Conservation (phyloP, 164 flowering plant species). For the Stephania yunnanensis region DNA sequence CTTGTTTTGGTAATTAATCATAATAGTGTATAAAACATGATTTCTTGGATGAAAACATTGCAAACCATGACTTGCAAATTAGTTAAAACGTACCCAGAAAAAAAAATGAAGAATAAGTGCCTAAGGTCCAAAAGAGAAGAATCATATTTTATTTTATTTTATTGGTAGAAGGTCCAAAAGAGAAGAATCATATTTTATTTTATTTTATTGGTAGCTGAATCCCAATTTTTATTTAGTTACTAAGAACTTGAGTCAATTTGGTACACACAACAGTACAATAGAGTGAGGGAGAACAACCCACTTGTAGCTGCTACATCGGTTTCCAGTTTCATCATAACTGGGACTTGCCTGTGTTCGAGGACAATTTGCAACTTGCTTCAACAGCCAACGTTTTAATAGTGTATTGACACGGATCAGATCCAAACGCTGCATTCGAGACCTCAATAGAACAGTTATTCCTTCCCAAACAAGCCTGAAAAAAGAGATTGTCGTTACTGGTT, state of each 20-base stretch:
- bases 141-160: too few relatives aligned
- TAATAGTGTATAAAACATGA: too few relatives aligned
- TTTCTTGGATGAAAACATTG: too few relatives aligned
- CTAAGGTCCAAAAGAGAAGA: too few relatives aligned
- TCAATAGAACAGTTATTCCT: slow-evolving; percentile 47
- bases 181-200: not conserved
- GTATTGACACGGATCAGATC: slow-evolving; percentile 65
- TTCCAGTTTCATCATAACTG: not conserved
- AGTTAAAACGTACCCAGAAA: not conserved
- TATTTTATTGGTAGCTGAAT: not conserved
- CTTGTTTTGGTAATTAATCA: too few relatives aligned
- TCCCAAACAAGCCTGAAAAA: slow-evolving; percentile 73
- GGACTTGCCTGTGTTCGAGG: slow-evolving; percentile 12
- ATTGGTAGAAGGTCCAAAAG: too few relatives aligned
- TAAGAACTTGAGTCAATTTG: not conserved
- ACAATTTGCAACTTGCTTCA: slow-evolving; percentile 50
- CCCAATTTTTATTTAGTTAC: not conserved
- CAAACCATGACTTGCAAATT: not conserved
- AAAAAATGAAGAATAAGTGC: too few relatives aligned
- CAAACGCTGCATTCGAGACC: slow-evolving; percentile 56
- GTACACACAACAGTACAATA: not conserved
- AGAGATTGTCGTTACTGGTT: not conserved
- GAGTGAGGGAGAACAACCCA: not conserved
- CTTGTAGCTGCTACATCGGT: not conserved
- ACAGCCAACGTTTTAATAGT: slow-evolving; percentile 66